A percentile compares a stretch with the other conserved stretches of the same genome.
These are phyloP conservation scores for Schwanniomyces polymorphus DNA, from an alignment of 805 yeast genomes.

Conservation along the genomic window DNA sequence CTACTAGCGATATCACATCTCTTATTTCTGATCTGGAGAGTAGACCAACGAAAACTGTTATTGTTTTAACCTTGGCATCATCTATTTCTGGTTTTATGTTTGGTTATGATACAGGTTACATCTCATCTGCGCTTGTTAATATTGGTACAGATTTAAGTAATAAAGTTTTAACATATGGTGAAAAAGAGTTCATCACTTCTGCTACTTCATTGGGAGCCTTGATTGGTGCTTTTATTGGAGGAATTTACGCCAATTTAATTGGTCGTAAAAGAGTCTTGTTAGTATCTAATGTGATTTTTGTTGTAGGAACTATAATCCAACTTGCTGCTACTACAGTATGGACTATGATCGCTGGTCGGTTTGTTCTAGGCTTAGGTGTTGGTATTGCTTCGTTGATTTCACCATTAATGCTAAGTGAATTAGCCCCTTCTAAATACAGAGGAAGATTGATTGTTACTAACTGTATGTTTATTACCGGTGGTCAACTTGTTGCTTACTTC, in stretches of 20 bases:
- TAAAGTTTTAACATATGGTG: constrained; percentile 63
- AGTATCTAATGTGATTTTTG: constrained; percentile 77
- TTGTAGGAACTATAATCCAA: constrained; percentile 84
- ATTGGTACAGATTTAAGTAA: constrained; percentile 73
- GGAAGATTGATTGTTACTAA: constrained; percentile 89
- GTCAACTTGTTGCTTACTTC: constrained; percentile 92
- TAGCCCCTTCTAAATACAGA: constrained; percentile 89
- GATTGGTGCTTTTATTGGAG: constrained; percentile 76
- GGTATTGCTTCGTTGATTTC: constrained; percentile 93
- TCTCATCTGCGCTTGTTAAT: constrained; percentile 88
- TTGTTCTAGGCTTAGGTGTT: constrained; percentile 94
- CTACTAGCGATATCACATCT: neutral
- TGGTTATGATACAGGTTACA: constrained; percentile 97
- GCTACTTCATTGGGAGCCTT: constrained; percentile 95
- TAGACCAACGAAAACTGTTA: constrained; percentile 61
- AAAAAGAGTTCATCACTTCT: constrained; percentile 87
- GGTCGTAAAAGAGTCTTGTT: constrained; percentile 87
- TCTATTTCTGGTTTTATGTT: constrained; percentile 95
- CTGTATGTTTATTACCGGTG: constrained; percentile 89
- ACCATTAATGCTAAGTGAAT: constrained; percentile 89
- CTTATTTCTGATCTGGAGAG: constrained; percentile 15
- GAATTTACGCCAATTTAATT: constrained; percentile 73
- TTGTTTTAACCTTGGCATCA: constrained; percentile 69
- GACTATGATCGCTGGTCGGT: constrained; percentile 91
- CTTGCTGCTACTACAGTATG: constrained; percentile 78